phyloP scores from a whole-genome alignment of 192 early-diverging fungal genomes.

The Neocallimastix lanati region DNA sequence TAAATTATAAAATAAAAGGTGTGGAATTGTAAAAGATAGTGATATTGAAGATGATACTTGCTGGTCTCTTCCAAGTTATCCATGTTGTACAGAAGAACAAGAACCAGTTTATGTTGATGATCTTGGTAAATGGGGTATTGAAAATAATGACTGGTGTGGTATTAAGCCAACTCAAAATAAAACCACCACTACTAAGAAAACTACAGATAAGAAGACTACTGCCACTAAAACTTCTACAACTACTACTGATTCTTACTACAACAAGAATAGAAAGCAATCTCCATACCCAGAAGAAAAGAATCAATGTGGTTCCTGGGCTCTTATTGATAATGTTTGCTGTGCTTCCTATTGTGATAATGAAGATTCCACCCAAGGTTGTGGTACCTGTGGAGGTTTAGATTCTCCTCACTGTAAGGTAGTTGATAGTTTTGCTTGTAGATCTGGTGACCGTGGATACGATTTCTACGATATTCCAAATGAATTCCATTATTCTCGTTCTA shows the following conservation, averaged over 20 bases:
- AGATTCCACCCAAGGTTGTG: not conserved
- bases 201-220: not conserved
- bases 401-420: not conserved
- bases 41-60: not conserved
- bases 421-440: too few relatives aligned
- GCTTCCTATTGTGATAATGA: not conserved
- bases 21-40: not conserved
- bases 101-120: not conserved
- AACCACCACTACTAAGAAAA: not conserved
- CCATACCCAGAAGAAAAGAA: not conserved
- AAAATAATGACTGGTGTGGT: too few relatives aligned
- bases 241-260: not conserved
- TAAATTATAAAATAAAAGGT: too few relatives aligned
- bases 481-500: not conserved
- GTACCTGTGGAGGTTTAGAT: not conserved
- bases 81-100: not conserved
- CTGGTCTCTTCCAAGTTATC: not conserved
- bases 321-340: too few relatives aligned
- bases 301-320: not conserved
- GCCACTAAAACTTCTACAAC: not conserved
- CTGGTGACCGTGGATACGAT: too few relatives aligned
- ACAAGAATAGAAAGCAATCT: not conserved
- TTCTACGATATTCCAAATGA: not conserved
- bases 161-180: not conserved
- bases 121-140: too few relatives aligned